phyloP scores from a whole-genome alignment of 1,284 basidiomycete species.

The Apiotrichum veenhuisii region DNA sequence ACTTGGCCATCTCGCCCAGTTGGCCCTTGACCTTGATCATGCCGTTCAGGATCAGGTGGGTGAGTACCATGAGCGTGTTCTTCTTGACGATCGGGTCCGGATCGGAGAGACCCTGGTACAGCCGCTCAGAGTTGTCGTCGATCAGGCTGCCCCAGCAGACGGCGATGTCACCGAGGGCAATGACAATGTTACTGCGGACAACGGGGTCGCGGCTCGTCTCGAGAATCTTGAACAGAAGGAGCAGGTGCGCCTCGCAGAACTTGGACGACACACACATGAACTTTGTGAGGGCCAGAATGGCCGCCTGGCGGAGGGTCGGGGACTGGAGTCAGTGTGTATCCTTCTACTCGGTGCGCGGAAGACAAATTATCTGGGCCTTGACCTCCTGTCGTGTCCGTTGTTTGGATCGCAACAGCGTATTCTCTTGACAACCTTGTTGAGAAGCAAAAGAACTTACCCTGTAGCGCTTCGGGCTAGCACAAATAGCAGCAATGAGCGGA shows the following conservation, averaged over 20 bases:
- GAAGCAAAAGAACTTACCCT: no score
- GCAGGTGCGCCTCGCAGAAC: slow-evolving; percentile 88
- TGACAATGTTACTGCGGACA: slow-evolving; percentile 92
- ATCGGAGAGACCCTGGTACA: slow-evolving; percentile 92
- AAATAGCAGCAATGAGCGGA: slow-evolving; percentile 84
- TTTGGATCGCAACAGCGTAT: no score
- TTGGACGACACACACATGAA: slow-evolving; percentile 92
- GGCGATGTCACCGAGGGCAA: slow-evolving; percentile 93
- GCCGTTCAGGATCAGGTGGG: slow-evolving; percentile 93
- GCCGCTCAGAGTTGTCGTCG: slow-evolving; percentile 92
- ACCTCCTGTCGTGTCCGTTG: no score
- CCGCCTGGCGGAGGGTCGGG: slow-evolving; percentile 75
- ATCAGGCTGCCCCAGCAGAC: slow-evolving; percentile 94
- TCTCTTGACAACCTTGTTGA: no score
- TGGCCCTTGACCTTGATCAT: slow-evolving; percentile 99
- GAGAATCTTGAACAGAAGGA: slow-evolving; percentile 86
- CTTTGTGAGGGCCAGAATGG: slow-evolving; percentile 87
- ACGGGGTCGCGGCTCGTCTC: slow-evolving; percentile 84
- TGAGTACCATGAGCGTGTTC: slow-evolving; percentile 98
- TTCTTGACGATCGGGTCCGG: slow-evolving; percentile 88
- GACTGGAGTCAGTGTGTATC: slow-evolving; percentile 59
- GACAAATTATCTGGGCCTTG: no score
- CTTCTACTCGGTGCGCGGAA: no score
- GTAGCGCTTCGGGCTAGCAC: slow-evolving; percentile 75
- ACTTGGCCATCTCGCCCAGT: slow-evolving; percentile 99